Evolutionary conservation across 176 grass and related monocot genomes (phyloP).

Genomic region (Bothriochloa decipiens): DNA sequence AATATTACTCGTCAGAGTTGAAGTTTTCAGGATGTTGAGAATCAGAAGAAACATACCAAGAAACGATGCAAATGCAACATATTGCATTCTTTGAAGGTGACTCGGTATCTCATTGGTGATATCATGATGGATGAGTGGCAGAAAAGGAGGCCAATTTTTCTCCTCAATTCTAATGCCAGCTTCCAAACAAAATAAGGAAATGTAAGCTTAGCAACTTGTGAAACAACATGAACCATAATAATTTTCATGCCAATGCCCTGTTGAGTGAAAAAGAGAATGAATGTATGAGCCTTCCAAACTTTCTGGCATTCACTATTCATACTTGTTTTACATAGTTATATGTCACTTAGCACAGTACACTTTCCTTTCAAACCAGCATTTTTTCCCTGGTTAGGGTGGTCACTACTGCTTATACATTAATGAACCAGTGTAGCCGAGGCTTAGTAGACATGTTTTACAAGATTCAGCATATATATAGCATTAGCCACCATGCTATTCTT

Average conservation of each 20-base stretch:
- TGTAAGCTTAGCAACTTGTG: slow-evolving; percentile 4
- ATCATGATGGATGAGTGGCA: slow-evolving; percentile 98
- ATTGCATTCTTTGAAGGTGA: slow-evolving; percentile 91
- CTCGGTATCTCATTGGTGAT: slow-evolving; percentile 91
- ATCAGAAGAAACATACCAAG: slow-evolving; percentile 62
- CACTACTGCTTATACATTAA: not conserved
- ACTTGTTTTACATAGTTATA: slow-evolving; percentile 11
- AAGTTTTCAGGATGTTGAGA: slow-evolving; percentile 8
- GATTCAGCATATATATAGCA: not conserved
- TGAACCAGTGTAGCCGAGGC: not conserved
- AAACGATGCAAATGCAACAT: slow-evolving; percentile 89
- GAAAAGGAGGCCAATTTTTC: slow-evolving; percentile 98
- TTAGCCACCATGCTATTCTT: not conserved
- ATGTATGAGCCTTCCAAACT: not conserved
- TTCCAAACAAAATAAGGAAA: slow-evolving; percentile 35
- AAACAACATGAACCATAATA: not conserved
- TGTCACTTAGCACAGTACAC: not conserved
- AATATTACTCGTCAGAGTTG: slow-evolving; percentile 1
- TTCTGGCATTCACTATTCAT: not conserved
- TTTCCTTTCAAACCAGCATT: not conserved
- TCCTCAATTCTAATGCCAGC: slow-evolving; percentile 95
- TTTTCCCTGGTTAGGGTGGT: not conserved
- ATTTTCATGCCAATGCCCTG: not conserved
- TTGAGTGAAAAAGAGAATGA: not conserved
- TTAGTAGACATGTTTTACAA: slow-evolving; percentile 26